Percentiles rank a stretch among this genome's conserved stretches.
phyloP scores from a whole-genome alignment of 2,329 filamentous ascomycete species.

The Penicillium sp. region DNA sequence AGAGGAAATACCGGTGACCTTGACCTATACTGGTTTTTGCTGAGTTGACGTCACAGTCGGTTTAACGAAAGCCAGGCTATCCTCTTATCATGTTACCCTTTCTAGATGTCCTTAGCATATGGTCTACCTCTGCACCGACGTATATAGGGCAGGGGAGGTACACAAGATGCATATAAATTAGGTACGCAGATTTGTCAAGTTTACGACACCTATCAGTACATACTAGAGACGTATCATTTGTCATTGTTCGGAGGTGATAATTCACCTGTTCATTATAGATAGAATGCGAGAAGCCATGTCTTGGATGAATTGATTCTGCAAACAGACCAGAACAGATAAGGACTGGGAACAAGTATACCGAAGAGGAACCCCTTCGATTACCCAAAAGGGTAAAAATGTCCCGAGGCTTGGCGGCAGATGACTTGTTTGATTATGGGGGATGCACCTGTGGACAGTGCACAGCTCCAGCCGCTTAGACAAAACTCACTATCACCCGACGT shows the following conservation, averaged over 20 bases:
- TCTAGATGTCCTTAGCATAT: background rate
- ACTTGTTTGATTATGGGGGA: background rate
- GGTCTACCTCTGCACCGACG: background rate
- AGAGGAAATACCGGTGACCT: slow-evolving; percentile 14
- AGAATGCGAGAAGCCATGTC: background rate
- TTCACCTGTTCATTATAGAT: background rate
- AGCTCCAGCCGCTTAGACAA: background rate
- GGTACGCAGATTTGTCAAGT: background rate
- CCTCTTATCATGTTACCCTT: background rate
- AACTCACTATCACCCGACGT: background rate
- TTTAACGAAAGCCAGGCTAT: background rate
- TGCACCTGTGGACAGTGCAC: background rate
- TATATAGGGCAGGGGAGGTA: background rate
- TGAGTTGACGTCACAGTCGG: slow-evolving; percentile 3
- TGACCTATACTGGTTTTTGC: background rate
- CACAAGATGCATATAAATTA: background rate
- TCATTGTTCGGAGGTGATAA: background rate
- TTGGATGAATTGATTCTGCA: background rate
- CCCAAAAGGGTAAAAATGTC: slow-evolving; percentile 33
- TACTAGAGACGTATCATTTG: background rate
- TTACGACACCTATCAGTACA: background rate
- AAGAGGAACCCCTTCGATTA: slow-evolving; percentile 23
- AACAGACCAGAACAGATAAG: slow-evolving; percentile 9
- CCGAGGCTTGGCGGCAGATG: slow-evolving; percentile 15
- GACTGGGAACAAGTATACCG: slow-evolving; percentile 19